Evolutionary conservation across 2,329 filamentous ascomycete species (phyloP).

Genomic region (Sarocladium brachiariae): DNA sequence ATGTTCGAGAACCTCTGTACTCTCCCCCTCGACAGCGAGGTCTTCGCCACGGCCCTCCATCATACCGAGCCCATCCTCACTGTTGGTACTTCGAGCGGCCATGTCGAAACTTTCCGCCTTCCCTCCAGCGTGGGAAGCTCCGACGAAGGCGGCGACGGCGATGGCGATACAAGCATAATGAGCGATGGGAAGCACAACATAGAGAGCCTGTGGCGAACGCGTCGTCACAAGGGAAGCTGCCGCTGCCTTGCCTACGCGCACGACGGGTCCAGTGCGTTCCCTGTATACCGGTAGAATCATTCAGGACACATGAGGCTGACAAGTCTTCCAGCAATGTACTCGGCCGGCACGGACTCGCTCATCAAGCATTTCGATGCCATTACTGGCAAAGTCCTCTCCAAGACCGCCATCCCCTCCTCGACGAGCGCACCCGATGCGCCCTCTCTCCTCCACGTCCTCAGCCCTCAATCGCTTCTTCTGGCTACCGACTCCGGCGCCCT

Average conservation of each 20-base stretch:
- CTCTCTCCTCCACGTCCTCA: constrained; percentile 73
- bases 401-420: constrained; percentile 65
- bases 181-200: constrained; percentile 66
- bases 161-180: constrained; percentile 40
- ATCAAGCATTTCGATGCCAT: constrained; percentile 51
- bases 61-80: constrained; percentile 77
- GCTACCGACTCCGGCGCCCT: constrained; percentile 86
- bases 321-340: constrained; percentile 45
- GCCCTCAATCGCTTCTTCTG: constrained; percentile 80
- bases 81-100: constrained; percentile 76
- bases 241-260: constrained; percentile 69
- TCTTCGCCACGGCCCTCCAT: constrained; percentile 85
- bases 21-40: constrained; percentile 74
- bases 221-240: constrained; percentile 90
- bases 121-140: constrained; percentile 39
- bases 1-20: constrained; percentile 95
- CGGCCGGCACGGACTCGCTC: constrained; percentile 53
- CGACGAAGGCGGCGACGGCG: constrained; percentile 28
- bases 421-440: constrained; percentile 60
- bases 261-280: constrained; percentile 48
- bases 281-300: background rate
- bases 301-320: background rate
- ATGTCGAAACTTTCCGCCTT: constrained; percentile 78
- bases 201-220: constrained; percentile 78
- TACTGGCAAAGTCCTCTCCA: constrained; percentile 67